A percentile compares a stretch with the other conserved stretches of the same genome.
phyloP scores from a whole-genome alignment of 805 yeast genomes.

The Zygosaccharomyces kombuchaensis region DNA sequence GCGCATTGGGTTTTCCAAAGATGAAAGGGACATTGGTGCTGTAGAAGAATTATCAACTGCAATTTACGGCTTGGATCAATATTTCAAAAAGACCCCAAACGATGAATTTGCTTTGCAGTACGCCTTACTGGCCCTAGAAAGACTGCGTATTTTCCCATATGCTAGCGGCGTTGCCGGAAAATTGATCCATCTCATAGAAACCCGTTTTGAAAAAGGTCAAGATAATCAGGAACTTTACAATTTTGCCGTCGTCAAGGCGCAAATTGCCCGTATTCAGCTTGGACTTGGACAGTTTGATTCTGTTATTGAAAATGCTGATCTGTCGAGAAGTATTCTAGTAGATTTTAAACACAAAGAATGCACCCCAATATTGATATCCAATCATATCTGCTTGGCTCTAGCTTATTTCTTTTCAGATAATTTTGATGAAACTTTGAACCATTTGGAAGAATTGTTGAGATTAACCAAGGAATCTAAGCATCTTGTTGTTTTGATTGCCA shows the following conservation, averaged over 20 bases:
- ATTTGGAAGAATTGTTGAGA: conserved; percentile 60
- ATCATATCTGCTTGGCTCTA: conserved; percentile 68
- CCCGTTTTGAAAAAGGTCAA: conserved; percentile 53
- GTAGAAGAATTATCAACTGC: conserved; percentile 65
- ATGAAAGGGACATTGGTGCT: conserved; percentile 52
- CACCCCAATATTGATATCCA: conserved; percentile 45
- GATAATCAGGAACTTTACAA: conserved; percentile 42
- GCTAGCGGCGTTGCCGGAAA: conserved; percentile 48
- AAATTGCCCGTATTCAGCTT: conserved; percentile 64
- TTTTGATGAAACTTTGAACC: conserved; percentile 61
- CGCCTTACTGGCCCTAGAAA: conserved; percentile 57
- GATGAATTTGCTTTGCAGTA: conserved; percentile 55
- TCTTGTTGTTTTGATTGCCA: conserved; percentile 69
- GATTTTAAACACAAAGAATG: conserved; percentile 37
- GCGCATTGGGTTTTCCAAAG: conserved; percentile 41
- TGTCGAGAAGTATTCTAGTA: conserved; percentile 47
- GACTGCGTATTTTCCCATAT: conserved; percentile 55
- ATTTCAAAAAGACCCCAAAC: conserved; percentile 56
- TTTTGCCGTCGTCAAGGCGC: conserved; percentile 61
- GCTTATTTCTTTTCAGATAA: conserved; percentile 58
- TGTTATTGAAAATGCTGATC: conserved; percentile 60
- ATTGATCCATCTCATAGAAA: conserved; percentile 49
- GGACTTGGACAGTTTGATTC: conserved; percentile 52
- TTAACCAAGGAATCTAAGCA: conserved; percentile 54
- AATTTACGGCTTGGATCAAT: conserved; percentile 60